Conservation (phyloP, 1,139 yeast species). For the Pneumocystis canis region DNA sequence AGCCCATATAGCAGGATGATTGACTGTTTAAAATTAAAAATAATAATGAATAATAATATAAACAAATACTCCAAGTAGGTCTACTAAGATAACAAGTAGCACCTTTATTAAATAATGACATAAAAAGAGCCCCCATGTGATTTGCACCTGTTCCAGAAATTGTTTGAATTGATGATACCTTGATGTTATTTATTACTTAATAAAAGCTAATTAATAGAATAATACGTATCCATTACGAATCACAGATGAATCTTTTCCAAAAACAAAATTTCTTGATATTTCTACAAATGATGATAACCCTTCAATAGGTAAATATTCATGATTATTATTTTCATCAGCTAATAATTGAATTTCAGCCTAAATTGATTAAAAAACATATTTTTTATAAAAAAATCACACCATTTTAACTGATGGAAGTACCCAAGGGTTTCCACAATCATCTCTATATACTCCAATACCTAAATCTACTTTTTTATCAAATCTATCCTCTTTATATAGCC, state of each 20-base stretch:
- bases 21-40: slow-evolving; percentile 20
- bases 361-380: not conserved
- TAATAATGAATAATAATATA: not conserved
- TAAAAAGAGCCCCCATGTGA: slow-evolving; percentile 69
- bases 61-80: slow-evolving; percentile 72
- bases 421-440: slow-evolving; percentile 71
- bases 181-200: not conserved
- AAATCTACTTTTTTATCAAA: slow-evolving; percentile 44
- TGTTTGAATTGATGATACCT: slow-evolving; percentile 63
- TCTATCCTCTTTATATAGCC: slow-evolving; percentile 43
- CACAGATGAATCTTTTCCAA: slow-evolving; percentile 35
- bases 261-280: slow-evolving; percentile 60
- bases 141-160: slow-evolving; percentile 93
- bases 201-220: not conserved
- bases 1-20: slow-evolving; percentile 71
- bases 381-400: slow-evolving; percentile 21
- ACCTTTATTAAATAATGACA: slow-evolving; percentile 29
- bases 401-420: slow-evolving; percentile 65
- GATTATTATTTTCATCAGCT: slow-evolving; percentile 54
- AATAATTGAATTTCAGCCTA: slow-evolving; percentile 46
- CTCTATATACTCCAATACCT: slow-evolving; percentile 79
- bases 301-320: slow-evolving; percentile 75
- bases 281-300: slow-evolving; percentile 58
- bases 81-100: slow-evolving; percentile 53
- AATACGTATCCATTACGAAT: slow-evolving; percentile 14